Evolutionary conservation across 768 basidiomycete species (phyloP).

Genomic region (Mycena amicta): DNA sequence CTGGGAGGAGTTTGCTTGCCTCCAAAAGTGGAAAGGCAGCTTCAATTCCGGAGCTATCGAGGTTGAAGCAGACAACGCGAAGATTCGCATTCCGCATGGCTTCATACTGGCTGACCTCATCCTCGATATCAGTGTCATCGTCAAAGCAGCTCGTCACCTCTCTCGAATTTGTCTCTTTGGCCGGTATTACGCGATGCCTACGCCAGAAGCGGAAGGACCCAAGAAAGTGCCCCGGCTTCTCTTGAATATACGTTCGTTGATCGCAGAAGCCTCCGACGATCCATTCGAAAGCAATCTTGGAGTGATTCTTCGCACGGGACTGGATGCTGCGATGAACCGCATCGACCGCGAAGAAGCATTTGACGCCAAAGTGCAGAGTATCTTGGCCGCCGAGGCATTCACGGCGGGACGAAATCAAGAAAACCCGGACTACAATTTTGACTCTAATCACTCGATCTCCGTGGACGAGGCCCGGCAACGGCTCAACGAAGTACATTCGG

Average conservation of each 20-base stretch:
- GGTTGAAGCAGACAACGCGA: constrained; percentile 63
- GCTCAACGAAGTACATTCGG: constrained; percentile 67
- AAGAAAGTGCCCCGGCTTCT: constrained; percentile 69
- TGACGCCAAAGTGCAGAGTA: constrained; percentile 71
- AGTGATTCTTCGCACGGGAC: constrained; percentile 72
- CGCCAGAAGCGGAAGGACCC: constrained; percentile 70
- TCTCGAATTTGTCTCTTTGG: constrained; percentile 54
- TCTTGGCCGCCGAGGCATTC: constrained; percentile 47
- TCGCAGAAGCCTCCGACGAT: constrained; percentile 82
- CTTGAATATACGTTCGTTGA: constrained; percentile 61
- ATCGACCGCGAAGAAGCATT: constrained; percentile 82
- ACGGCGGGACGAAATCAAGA: constrained; percentile 24
- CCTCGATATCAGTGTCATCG: constrained; percentile 63
- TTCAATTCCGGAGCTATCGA: constrained; percentile 42
- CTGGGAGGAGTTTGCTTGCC: constrained; percentile 76
- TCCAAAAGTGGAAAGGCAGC: constrained; percentile 55
- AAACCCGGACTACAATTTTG: constrained; percentile 62
- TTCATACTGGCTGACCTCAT: constrained; percentile 78
- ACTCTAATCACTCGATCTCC: constrained; percentile 63
- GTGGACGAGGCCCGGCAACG: constrained; percentile 72
- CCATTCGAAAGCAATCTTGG: constrained; percentile 78
- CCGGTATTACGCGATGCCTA: constrained; percentile 54
- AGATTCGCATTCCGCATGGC: constrained; percentile 78
- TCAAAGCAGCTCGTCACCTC: constrained; percentile 79
- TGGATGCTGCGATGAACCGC: constrained; percentile 69